phyloP scores from a whole-genome alignment of 345 rosid species.

The Punica granatum region DNA sequence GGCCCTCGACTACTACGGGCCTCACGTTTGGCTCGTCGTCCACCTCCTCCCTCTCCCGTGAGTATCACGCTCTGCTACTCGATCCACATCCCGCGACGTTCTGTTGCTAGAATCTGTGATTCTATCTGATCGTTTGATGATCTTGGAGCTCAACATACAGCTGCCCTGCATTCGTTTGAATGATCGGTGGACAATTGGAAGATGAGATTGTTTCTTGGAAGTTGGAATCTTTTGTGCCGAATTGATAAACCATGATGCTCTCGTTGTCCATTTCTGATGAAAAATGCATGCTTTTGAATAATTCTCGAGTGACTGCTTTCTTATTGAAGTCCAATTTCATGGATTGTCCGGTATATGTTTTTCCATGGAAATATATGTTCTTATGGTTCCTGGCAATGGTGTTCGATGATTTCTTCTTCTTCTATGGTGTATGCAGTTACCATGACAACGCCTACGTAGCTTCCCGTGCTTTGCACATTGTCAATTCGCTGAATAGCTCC shows the following conservation, averaged over 20 bases:
- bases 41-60: conserved; percentile 91
- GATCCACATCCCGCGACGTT: neutral
- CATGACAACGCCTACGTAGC: conserved; percentile 78
- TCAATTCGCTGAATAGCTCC: conserved; percentile 34
- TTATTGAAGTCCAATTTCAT: neutral
- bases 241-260: no score
- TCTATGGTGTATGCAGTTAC: conserved; percentile 40
- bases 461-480: conserved; percentile 78
- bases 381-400: neutral
- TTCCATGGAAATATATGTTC: neutral
- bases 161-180: neutral
- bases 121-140: neutral
- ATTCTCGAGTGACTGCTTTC: neutral
- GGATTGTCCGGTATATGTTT: neutral
- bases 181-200: neutral
- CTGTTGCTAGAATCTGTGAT: neutral
- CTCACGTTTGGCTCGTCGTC: conserved; percentile 46
- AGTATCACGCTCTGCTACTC: conserved; percentile 18
- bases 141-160: neutral
- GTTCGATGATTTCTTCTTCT: neutral
- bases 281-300: neutral
- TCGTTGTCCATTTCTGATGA: neutral
- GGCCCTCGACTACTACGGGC: conserved; percentile 53
- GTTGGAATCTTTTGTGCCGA: neutral
- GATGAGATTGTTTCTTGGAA: neutral